Evolutionary conservation across 768 basidiomycete genomes (phyloP).

Genomic region (Termitomyces titanicus): DNA sequence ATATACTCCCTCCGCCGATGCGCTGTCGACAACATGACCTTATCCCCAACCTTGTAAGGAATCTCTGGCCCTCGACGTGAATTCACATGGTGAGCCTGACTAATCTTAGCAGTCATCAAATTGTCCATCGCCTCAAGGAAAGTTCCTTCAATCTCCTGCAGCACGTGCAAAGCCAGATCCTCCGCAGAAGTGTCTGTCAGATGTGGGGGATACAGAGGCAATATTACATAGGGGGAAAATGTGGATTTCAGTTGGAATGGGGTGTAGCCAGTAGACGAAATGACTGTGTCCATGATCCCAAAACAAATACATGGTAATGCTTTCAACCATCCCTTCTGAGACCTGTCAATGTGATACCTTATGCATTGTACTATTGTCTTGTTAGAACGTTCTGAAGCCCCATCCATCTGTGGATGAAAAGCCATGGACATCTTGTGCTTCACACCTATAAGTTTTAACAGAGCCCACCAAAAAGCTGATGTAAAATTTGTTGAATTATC

Average conservation of each 20-base stretch:
- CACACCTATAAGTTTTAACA: no score
- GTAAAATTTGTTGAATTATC: no score
- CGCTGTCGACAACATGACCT: slow-evolving; percentile 26
- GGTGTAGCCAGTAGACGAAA: slow-evolving; percentile 24
- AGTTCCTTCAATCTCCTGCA: not conserved
- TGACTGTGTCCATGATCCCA: slow-evolving; percentile 27
- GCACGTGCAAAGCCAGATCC: not conserved
- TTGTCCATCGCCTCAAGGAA: not conserved
- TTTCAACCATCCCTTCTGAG: slow-evolving; percentile 24
- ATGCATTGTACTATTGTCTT: slow-evolving; percentile 21
- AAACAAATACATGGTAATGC: slow-evolving; percentile 22
- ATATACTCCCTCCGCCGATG: slow-evolving; percentile 22
- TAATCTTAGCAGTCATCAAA: not conserved
- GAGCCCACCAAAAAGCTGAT: no score
- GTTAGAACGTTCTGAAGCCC: slow-evolving; percentile 15
- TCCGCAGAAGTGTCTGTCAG: not conserved
- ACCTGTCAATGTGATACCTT: slow-evolving; percentile 18
- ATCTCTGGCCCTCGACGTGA: not conserved
- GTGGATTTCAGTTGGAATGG: slow-evolving; percentile 21
- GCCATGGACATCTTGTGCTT: not conserved
- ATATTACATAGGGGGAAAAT: not conserved
- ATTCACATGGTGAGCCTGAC: not conserved
- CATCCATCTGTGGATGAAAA: slow-evolving; percentile 30
- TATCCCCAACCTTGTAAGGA: slow-evolving; percentile 7
- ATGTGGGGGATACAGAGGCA: not conserved